Percentiles rank a stretch among this genome's conserved stretches.
Conservation (phyloP, 2,329 filamentous ascomycete genomes). For the Niveomyces coronatus region DNA sequence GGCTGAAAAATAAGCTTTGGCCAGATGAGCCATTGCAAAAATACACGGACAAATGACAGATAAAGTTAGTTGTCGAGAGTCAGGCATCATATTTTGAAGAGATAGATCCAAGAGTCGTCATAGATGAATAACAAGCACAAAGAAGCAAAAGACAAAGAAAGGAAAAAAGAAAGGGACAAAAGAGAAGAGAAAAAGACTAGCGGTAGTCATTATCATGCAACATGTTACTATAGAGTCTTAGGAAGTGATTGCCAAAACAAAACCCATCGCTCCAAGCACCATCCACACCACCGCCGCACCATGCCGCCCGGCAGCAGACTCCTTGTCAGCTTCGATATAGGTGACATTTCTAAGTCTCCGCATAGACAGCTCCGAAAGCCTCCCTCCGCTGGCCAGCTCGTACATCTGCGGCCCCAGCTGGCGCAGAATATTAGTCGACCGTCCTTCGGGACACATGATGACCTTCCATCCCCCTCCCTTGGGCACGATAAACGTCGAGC, state of each 20-base stretch:
- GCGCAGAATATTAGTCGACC: slow-evolving; percentile 48
- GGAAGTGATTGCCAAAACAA: slow-evolving; percentile 1
- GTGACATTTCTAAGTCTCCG: slow-evolving; percentile 23
- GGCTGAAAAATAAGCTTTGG: too few relatives aligned
- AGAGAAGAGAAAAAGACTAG: neutral
- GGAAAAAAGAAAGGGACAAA: slow-evolving; percentile 1
- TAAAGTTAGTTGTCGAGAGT: too few relatives aligned
- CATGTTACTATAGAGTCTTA: too few relatives aligned
- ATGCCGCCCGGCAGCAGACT: neutral
- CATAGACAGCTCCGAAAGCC: slow-evolving; percentile 23
- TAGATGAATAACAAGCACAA: too few relatives aligned
- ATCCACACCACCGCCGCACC: neutral
- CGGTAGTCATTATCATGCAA: too few relatives aligned
- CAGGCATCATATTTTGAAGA: too few relatives aligned
- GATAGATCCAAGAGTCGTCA: too few relatives aligned
- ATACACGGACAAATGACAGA: too few relatives aligned
- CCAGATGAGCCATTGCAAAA: too few relatives aligned
- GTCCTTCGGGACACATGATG: slow-evolving; percentile 59
- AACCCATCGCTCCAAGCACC: neutral
- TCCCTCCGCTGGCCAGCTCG: slow-evolving; percentile 33
- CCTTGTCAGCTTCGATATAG: slow-evolving; percentile 23
- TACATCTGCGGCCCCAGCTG: slow-evolving; percentile 40
- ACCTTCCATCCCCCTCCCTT: slow-evolving; percentile 68
- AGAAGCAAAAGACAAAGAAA: slow-evolving; percentile 2
- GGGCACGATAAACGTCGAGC: slow-evolving; percentile 52